Evolutionary conservation across 768 basidiomycete genomes (phyloP).

Genomic region (Lactarius vividus): DNA sequence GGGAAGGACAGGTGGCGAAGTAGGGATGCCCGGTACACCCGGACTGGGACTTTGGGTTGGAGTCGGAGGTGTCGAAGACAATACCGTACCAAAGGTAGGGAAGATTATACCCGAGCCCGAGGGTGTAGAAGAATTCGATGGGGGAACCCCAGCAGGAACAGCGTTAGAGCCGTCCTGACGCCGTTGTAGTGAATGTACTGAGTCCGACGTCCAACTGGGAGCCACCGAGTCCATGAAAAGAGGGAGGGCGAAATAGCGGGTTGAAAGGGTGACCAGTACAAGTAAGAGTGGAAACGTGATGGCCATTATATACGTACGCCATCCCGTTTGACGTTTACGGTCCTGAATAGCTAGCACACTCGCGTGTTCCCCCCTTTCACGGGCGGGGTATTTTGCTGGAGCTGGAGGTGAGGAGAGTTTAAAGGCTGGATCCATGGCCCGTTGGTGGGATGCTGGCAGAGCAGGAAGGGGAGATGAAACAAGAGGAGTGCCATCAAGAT

Average conservation of each 20-base stretch:
- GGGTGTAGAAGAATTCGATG: not conserved
- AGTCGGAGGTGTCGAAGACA: conserved; percentile 30
- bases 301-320: conserved; percentile 49
- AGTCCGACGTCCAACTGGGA: conserved; percentile 20
- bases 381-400: conserved; percentile 8
- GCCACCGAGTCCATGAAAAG: conserved; percentile 44
- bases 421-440: conserved; percentile 1
- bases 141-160: not conserved
- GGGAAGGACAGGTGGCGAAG: conserved; percentile 52
- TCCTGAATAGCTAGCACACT: not conserved
- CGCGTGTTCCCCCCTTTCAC: not conserved
- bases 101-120: conserved; percentile 1
- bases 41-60: conserved; percentile 25
- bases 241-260: conserved; percentile 51
- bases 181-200: conserved; percentile 9
- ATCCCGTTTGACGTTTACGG: conserved; percentile 44
- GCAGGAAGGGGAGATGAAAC: not conserved
- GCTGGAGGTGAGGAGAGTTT: conserved; percentile 20
- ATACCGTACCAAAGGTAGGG: conserved; percentile 25
- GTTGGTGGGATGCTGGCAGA: conserved; percentile 4
- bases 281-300: conserved; percentile 56
- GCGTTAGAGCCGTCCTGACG: conserved; percentile 5
- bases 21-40: conserved; percentile 48
- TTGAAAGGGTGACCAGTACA: conserved; percentile 51
- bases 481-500: conserved; percentile 10